Percentiles rank a stretch among this genome's conserved stretches.
phyloP scores from a whole-genome alignment of 2,329 filamentous ascomycete species.

The Trichophyton verrucosum region DNA sequence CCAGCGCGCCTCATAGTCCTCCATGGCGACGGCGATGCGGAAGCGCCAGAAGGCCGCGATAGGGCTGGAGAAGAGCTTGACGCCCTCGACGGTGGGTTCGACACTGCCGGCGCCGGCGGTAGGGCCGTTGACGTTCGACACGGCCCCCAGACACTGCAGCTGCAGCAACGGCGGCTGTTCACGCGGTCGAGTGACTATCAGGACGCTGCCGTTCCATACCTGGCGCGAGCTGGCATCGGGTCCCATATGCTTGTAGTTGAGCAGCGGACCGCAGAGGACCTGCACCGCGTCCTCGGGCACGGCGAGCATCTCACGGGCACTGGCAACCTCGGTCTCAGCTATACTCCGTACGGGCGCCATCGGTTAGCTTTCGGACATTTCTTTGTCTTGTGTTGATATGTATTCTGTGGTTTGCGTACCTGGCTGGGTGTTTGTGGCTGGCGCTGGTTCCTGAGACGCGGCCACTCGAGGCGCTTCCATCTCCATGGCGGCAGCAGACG shows the following conservation, averaged over 20 bases:
- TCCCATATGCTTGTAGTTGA: conserved; percentile 38
- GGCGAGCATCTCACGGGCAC: neutral
- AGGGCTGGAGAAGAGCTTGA: conserved; percentile 49
- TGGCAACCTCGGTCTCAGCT: neutral
- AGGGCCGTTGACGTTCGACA: conserved; percentile 13
- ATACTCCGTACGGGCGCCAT: neutral
- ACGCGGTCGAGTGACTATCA: conserved; percentile 67
- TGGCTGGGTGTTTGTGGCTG: neutral
- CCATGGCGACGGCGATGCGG: conserved; percentile 51
- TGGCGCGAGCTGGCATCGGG: conserved; percentile 21
- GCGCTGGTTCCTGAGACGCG: neutral
- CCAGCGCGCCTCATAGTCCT: conserved; percentile 61
- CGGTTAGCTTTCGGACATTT: neutral
- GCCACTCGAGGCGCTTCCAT: neutral
- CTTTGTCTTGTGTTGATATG: neutral
- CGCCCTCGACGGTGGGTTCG: conserved; percentile 29
- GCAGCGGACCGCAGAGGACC: conserved; percentile 36
- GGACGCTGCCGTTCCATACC: conserved; percentile 70
- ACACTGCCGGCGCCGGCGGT: conserved; percentile 11
- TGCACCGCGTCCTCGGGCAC: conserved; percentile 14
- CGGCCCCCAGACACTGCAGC: conserved; percentile 26
- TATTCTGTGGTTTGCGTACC: neutral
- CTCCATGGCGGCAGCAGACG: neutral
- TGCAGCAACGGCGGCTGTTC: conserved; percentile 50
- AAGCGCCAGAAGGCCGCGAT: conserved; percentile 50